Evolutionary conservation across 345 rosid species (phyloP).

Genomic region (Euphorbia lathyris): DNA sequence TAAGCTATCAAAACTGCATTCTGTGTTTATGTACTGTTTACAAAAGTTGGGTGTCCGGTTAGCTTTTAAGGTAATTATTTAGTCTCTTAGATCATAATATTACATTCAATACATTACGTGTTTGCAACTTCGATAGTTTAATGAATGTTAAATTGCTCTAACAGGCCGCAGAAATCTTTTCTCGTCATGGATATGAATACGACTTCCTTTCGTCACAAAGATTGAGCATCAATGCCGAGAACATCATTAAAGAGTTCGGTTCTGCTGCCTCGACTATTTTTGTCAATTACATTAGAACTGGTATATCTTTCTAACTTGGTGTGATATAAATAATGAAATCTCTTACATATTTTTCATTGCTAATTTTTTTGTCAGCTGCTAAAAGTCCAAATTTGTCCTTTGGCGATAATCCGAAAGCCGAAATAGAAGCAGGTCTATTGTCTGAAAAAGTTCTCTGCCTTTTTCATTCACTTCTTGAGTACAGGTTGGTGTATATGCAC

Average conservation of each 20-base stretch:
- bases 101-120: no score
- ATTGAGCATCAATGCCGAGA: slow-evolving; percentile 37
- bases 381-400: slow-evolving; percentile 38
- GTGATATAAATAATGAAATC: slow-evolving; percentile 9
- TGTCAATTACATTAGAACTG: slow-evolving; percentile 40
- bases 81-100: no score
- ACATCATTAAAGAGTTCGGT: slow-evolving; percentile 43
- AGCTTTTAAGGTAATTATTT: slow-evolving; percentile 63
- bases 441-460: slow-evolving; percentile 57
- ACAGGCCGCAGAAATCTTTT: slow-evolving; percentile 73
- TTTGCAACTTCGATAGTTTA: background rate
- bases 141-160: slow-evolving; percentile 8
- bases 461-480: slow-evolving; percentile 58
- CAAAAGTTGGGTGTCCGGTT: slow-evolving; percentile 71
- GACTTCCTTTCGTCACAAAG: slow-evolving; percentile 43
- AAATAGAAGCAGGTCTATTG: slow-evolving; percentile 48
- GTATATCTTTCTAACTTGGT: slow-evolving; percentile 37
- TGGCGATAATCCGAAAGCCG: slow-evolving; percentile 25
- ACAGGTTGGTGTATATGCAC: slow-evolving; percentile 47
- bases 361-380: slow-evolving; percentile 4
- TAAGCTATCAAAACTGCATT: slow-evolving; percentile 40
- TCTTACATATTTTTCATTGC: no score
- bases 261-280: slow-evolving; percentile 44
- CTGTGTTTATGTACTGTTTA: slow-evolving; percentile 52
- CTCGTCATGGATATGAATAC: slow-evolving; percentile 41